A percentile compares a stretch with the other conserved stretches of the same genome.
Conservation (phyloP, 2,329 filamentous ascomycete genomes). For the Penicillium sp. region DNA sequence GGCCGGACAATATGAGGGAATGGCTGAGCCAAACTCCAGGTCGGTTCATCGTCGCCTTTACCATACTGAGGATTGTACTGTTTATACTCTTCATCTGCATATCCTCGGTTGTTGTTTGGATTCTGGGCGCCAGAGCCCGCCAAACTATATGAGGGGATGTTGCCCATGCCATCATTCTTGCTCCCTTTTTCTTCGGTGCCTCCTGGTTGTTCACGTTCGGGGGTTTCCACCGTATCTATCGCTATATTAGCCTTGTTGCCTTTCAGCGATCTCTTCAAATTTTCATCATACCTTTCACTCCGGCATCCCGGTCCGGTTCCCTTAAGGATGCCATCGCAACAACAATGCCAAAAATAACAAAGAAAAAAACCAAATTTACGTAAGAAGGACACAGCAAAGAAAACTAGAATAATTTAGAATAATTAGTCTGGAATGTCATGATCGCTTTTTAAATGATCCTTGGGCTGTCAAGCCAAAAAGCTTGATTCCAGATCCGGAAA, state of each 20-base stretch:
- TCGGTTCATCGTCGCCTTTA: constrained; percentile 43
- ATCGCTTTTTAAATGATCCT: background rate
- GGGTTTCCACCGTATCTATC: background rate
- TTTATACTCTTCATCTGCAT: constrained; percentile 12
- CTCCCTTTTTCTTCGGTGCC: constrained; percentile 14
- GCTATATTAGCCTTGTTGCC: background rate
- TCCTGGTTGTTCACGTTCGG: constrained; percentile 1
- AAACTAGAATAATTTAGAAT: background rate
- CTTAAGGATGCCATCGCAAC: background rate
- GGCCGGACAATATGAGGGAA: constrained; percentile 50
- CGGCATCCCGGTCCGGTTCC: background rate
- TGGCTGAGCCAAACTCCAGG: constrained; percentile 52
- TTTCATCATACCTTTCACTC: background rate
- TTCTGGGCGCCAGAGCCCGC: constrained; percentile 12
- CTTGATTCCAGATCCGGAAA: background rate
- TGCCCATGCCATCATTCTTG: constrained; percentile 10
- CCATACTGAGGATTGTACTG: constrained; percentile 51
- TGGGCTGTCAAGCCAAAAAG: background rate
- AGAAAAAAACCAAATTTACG: too few relatives aligned
- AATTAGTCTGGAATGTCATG: too few relatives aligned
- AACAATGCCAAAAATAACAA: too few relatives aligned
- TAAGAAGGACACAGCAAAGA: too few relatives aligned
- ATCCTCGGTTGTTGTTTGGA: constrained; percentile 2
- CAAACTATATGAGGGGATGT: constrained; percentile 12
- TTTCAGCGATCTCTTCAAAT: background rate